phyloP scores from a whole-genome alignment of 352 stramenopile species.

The Phytophthora crassamura region DNA sequence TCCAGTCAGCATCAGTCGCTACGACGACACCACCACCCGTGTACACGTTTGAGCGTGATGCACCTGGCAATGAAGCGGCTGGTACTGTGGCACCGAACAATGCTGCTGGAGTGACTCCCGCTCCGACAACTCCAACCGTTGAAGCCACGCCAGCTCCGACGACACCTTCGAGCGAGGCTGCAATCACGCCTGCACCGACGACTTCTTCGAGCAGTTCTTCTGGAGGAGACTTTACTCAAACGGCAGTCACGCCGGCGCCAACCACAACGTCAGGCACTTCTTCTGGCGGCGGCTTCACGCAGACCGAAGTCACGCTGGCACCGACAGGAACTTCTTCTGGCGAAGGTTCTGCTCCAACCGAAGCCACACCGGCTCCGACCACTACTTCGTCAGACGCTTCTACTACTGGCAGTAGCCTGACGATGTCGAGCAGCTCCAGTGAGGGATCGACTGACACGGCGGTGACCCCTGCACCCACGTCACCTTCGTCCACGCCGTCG shows the following conservation, averaged over 20 bases:
- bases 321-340: not conserved
- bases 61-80: conserved; percentile 14
- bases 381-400: conserved; percentile 1
- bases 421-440: not conserved
- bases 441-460: not conserved
- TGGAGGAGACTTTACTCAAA: conserved; percentile 5
- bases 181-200: not conserved
- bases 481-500: conserved; percentile 2
- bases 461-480: conserved; percentile 4
- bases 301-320: not conserved
- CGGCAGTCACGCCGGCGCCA: not conserved
- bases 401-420: not conserved
- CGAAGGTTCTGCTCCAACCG: not conserved
- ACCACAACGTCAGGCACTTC: not conserved
- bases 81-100: conserved; percentile 24
- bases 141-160: not conserved
- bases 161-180: not conserved
- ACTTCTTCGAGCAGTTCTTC: not conserved
- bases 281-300: too few relatives aligned
- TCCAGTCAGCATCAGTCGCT: not conserved
- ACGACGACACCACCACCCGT: conserved; percentile 9
- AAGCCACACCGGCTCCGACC: not conserved
- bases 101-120: not conserved
- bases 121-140: not conserved
- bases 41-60: conserved; percentile 29